Base-by-base conservation (phyloP, 805 yeast genomes). In the Saturnispora sanitii region DNA sequence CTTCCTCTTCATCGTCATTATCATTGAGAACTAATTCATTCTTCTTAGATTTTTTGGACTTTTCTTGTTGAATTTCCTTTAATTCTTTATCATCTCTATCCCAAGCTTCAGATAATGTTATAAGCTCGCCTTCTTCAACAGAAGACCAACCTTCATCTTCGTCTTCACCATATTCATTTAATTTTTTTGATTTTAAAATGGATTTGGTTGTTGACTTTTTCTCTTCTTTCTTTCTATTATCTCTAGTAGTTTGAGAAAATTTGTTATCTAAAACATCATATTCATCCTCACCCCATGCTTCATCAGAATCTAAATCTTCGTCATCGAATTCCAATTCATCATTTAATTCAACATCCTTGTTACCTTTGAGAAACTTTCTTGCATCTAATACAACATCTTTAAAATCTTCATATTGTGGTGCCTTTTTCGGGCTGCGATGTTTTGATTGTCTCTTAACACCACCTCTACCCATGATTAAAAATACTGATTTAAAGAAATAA, bases 61-160 rank as follows among this genome's bases (percentile, higher is more conserved):
- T 33, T 32, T 31, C 25, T 15, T 30, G 32, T 19, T 32, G 23
- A n/a, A 23, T 33, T 27, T 42, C 21, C 15, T 17, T 37, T 25
- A 38, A 55, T 47, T 73, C 79, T 22, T 57, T 62, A 25, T 79
- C 85, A 56, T 84, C 92, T 60, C 76, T 60, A 54, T 82, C 96
- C 95, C 95, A 86, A 3, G 84, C 87, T 49, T 79, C 87, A n/a
- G 94, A 81, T 30, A 87, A 65, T 0, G 94, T 74, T 44, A 82
- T 70, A 40, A 87, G 67, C 49, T 85, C 82, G 23, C 60, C 66
- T 54, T 85, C 95, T 51, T 85, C 95, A 33, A 82, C 68, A 53
- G 88, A 79, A 20, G 73, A 73, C 54, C 83, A 82, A 11, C 74
- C 90, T 4, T 66, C 75, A n/a, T 72, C 79, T 15, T 68, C 77